Evolutionary conservation across 75 land plant genomes (phyloP).

Genomic region (Pinus tabuliformis): DNA sequence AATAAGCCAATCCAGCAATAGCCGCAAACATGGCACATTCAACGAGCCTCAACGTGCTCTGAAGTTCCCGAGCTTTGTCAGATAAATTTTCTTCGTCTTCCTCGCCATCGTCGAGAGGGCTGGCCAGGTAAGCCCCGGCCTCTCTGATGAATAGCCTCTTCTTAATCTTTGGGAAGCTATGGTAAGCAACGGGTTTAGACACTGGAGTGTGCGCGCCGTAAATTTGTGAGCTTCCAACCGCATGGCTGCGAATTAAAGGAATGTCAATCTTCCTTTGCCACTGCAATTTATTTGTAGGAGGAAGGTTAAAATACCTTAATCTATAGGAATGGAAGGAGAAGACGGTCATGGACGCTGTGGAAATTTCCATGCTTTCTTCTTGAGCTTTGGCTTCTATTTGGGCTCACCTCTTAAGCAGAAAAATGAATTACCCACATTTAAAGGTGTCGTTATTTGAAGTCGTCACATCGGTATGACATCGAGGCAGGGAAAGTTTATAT

Average conservation of each 20-base stretch:
- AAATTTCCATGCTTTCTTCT: neutral
- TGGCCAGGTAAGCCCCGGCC: neutral
- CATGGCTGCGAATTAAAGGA: neutral
- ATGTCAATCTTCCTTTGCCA: neutral
- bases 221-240: neutral
- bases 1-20: slow-evolving; percentile 74
- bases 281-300: neutral
- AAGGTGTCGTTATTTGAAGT: too few species aligned
- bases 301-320: neutral
- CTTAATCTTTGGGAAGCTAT: neutral
- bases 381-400: too few species aligned
- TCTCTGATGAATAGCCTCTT: neutral
- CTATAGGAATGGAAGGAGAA: neutral
- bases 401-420: too few species aligned
- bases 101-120: neutral
- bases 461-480: too few species aligned
- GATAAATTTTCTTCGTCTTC: slow-evolving; percentile 26
- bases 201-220: neutral
- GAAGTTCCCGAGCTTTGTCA: slow-evolving; percentile 30
- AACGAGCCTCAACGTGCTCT: slow-evolving; percentile 70
- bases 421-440: too few species aligned
- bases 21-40: slow-evolving; percentile 97
- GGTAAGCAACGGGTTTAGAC: neutral
- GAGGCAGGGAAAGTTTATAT: too few species aligned
- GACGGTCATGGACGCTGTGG: neutral